Evolutionary conservation across 805 yeast genomes (phyloP), one percentile per base, ranked within the genome.

Genomic region (Kazachstania bromeliacearum): DNA sequence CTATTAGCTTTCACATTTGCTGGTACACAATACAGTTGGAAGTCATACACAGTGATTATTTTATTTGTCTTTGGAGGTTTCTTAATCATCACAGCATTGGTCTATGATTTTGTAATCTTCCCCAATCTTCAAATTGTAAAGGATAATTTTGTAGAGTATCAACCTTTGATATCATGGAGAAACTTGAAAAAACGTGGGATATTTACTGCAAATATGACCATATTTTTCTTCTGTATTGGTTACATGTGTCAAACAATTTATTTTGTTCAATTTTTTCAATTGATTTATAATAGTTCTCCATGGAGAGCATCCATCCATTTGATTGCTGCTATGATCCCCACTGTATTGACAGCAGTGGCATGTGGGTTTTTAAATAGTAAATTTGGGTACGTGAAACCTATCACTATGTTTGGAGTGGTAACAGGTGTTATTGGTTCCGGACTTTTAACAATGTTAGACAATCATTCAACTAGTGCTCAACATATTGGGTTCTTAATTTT

Each of bases 11-110:
- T 53, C 16, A 52, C 56, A 5, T 49, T 49, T 31, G 85, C 85
- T 24, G 85, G 85, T 2, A 59, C 70, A 7, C 59, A 69, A 8
- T 76, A 66, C 48, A 52, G 61, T 0, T 80, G 87, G 87, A 46
- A 66, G 45, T 69, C 68, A 10, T 53, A 67, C 2, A 39, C 59
- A 15, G 63, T 64, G 12, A 66, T 73, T 9, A 36, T 58, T 5
- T 55, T 69, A 55, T 50, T 73, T 27, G 51, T 57, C 3, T 41
- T 71, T 26, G 77, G 78, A 17, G 68, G 62, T 1, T 36, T 53
- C 0, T 56, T 64, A 18, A 59, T 70, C 16, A 39, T 66, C 1
- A 41, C 50, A 0, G 77, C 79, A 37, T 25, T 75, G 7, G 16
- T 73, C 3, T 63, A 71, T 20, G 83, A 79, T 31, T 47, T 46